Conservation (phyloP, 345 rosid species). For the Gynandropsis gynandra region DNA sequence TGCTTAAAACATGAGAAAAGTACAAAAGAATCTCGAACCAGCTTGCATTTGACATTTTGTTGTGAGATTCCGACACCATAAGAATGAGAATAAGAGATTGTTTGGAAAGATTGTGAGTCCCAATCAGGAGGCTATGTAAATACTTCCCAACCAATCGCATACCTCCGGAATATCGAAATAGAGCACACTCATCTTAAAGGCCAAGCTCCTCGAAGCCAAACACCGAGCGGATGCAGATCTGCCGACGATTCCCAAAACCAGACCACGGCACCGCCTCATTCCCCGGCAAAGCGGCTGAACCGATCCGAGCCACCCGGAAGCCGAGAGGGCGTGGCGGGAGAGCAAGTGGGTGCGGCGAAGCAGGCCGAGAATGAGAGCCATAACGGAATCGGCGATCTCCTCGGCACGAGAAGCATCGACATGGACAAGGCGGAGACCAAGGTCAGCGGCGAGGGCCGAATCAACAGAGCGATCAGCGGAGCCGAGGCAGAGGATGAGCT, state of each 20-base stretch:
- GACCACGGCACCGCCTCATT: slow-evolving; percentile 92
- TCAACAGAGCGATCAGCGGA: slow-evolving; percentile 90
- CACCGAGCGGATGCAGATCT: slow-evolving; percentile 82
- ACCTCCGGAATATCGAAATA: slow-evolving; percentile 88
- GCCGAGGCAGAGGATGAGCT: slow-evolving; percentile 92
- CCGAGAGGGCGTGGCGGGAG: slow-evolving; percentile 77
- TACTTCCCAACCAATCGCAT: slow-evolving; percentile 9
- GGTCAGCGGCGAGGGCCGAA: slow-evolving; percentile 84
- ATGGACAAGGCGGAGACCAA: slow-evolving; percentile 85
- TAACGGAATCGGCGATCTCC: slow-evolving; percentile 95
- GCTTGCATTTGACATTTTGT: no score
- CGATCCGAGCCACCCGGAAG: slow-evolving; percentile 94
- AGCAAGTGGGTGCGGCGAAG: slow-evolving; percentile 87
- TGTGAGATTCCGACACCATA: no score
- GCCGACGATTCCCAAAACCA: slow-evolving; percentile 89
- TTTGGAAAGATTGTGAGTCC: no score
- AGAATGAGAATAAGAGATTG: no score
- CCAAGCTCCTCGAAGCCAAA: slow-evolving; percentile 78
- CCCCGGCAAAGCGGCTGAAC: slow-evolving; percentile 92
- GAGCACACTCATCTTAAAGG: slow-evolving; percentile 94
- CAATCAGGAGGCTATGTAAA: not conserved
- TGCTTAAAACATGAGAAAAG: no score
- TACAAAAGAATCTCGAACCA: no score
- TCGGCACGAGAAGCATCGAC: slow-evolving; percentile 88
- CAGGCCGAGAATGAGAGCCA: slow-evolving; percentile 95